Base-by-base conservation (phyloP, 1,284 basidiomycete species). In the Rugosomyces carneus region DNA sequence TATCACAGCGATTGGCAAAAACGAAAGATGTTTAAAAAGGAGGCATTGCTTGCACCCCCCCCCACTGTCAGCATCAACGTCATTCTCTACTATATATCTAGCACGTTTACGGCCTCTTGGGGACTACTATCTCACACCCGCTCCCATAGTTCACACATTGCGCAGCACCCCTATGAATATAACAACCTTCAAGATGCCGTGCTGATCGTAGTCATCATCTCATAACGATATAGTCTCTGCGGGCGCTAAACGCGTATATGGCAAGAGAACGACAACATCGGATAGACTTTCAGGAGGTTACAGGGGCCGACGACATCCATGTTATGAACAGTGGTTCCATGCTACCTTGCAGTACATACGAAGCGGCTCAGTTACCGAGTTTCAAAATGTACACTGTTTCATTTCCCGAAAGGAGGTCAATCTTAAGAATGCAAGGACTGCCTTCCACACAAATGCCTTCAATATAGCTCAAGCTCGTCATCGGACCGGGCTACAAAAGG, bases 391-490 rank as follows among this genome's bases (percentile, higher is more conserved):
- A 23, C 21, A 23, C 21, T 29, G 27, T 29, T 29, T 29, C 13
- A 29, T 29, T 9, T 10, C 27, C 27, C 23, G 23, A n/a, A 26
- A 40, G 39, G 26, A 19, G 26, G 21, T 24, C 23, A 40, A 13
- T 26, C n/a, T 38, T 38, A 26, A 40, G 8, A 18, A 21, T 21
- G 8, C 23, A n/a, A n/a, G 27, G 13, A 6, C 7, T 18, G 13
- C 9, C 19, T 23, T 23, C 21, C 21, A 7, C 21, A 23, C 21
- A 10, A 19, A 24, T n/a, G 15, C 40, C 32, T 23, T 34, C 63
- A 80, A 57, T 80, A 80, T 39, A 84, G 57, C 48, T 80, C 78
- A 52, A 73, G 59, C 54, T 69, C 75, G 57, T 84, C 81, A 52
- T 84, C 82, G 1, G 73, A 77, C 51, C 79, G 70, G 37, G 75